Evolutionary conservation across 352 stramenopile genomes (phyloP).

Genomic region (Phytopythium ostracodes): DNA sequence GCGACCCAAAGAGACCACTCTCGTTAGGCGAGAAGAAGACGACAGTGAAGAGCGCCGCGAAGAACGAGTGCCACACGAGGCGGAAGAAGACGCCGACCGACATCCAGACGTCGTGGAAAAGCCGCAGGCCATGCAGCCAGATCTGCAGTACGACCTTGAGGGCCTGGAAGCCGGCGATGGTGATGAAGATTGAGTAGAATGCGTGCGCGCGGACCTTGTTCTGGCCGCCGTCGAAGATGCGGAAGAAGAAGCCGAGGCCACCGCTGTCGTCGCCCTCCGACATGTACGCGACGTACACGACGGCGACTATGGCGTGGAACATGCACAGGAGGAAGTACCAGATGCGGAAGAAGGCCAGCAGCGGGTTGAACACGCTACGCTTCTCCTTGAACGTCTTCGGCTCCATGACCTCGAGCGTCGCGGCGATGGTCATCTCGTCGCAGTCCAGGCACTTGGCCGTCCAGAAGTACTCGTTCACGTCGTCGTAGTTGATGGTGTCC

Average conservation of each 20-base stretch:
- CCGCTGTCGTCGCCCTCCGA: constrained; percentile 37
- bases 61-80: constrained; percentile 69
- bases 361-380: constrained; percentile 79
- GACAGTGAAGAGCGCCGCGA: constrained; percentile 61
- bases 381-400: constrained; percentile 88
- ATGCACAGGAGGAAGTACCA: constrained; percentile 80
- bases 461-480: constrained; percentile 91
- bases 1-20: constrained; percentile 34
- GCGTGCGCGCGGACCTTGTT: constrained; percentile 63
- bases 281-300: constrained; percentile 73
- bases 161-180: constrained; percentile 42
- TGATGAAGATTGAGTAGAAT: constrained; percentile 68
- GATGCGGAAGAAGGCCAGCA: constrained; percentile 78
- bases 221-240: constrained; percentile 47
- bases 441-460: constrained; percentile 55
- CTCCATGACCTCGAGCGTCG: constrained; percentile 53
- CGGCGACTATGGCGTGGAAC: constrained; percentile 63
- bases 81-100: constrained; percentile 58
- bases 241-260: constrained; percentile 57
- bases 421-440: constrained; percentile 63
- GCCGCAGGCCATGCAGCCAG: constrained; percentile 61
- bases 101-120: constrained; percentile 67
- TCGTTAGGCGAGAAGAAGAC: constrained; percentile 62
- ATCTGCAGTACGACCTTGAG: constrained; percentile 74
- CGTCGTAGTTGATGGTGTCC: constrained; percentile 86